These are phyloP conservation scores for Adenanthera pavonina DNA, from an alignment of 306 rosid species.

Conservation along the genomic window DNA sequence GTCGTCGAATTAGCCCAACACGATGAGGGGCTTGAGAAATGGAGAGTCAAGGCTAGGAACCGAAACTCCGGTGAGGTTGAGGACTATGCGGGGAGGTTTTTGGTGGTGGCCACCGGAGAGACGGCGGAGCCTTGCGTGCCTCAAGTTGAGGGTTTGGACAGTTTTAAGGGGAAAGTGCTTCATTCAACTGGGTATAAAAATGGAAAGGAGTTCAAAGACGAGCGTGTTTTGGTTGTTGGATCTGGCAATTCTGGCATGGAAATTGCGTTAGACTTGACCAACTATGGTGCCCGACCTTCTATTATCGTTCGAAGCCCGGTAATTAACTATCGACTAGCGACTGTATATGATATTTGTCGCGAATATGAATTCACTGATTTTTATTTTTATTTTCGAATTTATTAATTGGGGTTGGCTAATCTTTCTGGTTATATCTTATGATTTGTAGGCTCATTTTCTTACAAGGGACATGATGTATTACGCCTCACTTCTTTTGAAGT, in stretches of 20 bases:
- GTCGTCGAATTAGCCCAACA: slow-evolving; percentile 52
- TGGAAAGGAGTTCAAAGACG: slow-evolving; percentile 50
- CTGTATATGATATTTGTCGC: too few relatives aligned
- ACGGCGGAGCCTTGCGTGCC: slow-evolving; percentile 57
- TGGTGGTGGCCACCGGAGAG: slow-evolving; percentile 80
- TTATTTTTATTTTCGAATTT: too few relatives aligned
- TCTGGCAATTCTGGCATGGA: slow-evolving; percentile 86
- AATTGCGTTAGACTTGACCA: slow-evolving; percentile 60
- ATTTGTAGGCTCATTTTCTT: slow-evolving; percentile 62
- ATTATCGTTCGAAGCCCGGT: slow-evolving; percentile 73
- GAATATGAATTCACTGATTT: too few relatives aligned
- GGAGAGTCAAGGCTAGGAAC: slow-evolving; percentile 56
- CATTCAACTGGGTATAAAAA: slow-evolving; percentile 62
- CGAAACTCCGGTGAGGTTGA: slow-evolving; percentile 40
- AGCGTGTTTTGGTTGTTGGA: slow-evolving; percentile 75
- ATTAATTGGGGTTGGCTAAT: too few relatives aligned
- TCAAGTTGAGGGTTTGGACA: slow-evolving; percentile 50
- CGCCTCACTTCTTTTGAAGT: slow-evolving; percentile 56
- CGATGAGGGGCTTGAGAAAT: slow-evolving; percentile 29
- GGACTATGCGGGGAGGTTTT: slow-evolving; percentile 45
- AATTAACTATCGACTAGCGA: not conserved
- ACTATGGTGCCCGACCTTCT: slow-evolving; percentile 65
- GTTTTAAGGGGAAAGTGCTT: slow-evolving; percentile 56
- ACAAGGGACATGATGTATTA: slow-evolving; percentile 52
- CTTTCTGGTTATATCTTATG: too few relatives aligned